These are phyloP conservation scores for Pseudogymnoascus sp. DNA, from an alignment of 2,329 filamentous ascomycete genomes.

Conservation along the genomic window DNA sequence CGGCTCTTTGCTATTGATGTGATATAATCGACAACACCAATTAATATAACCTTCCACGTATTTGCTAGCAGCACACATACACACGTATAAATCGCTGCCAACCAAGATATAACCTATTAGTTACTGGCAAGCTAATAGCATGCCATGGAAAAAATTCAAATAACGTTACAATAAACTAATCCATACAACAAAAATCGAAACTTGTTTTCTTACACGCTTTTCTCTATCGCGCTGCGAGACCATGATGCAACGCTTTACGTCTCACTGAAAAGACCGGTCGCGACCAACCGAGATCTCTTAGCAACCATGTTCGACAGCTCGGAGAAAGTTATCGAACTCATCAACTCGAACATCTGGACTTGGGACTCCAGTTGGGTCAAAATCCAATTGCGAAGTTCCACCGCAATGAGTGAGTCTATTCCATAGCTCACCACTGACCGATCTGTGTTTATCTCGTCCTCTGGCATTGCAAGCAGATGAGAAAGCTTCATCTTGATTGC, in stretches of 20 bases:
- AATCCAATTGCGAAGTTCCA: constrained; percentile 17
- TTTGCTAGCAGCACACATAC: not conserved
- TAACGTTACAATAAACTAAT: too few species aligned
- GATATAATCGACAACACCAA: not conserved
- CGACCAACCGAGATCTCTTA: too few species aligned
- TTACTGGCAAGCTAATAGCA: too few species aligned
- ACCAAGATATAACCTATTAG: not conserved
- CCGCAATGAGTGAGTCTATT: constrained; percentile 18
- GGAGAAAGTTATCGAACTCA: not conserved
- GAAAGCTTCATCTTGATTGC: not conserved
- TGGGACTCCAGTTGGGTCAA: not conserved
- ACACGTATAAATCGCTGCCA: not conserved
- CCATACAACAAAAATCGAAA: too few species aligned
- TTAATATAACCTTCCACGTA: not conserved
- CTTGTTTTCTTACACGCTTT: too few species aligned
- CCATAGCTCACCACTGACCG: constrained; percentile 8
- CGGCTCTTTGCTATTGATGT: too few species aligned
- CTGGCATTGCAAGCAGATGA: not conserved
- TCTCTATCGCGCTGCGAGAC: too few species aligned
- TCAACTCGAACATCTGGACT: not conserved
- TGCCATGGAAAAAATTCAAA: too few species aligned
- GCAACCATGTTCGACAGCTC: too few species aligned
- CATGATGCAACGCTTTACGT: too few species aligned
- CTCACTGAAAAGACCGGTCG: too few species aligned
- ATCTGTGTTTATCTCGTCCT: not conserved